Evolutionary conservation across 306 rosid genomes (phyloP), one percentile per base, ranked within the genome.

Genomic region (Rosa rugosa): DNA sequence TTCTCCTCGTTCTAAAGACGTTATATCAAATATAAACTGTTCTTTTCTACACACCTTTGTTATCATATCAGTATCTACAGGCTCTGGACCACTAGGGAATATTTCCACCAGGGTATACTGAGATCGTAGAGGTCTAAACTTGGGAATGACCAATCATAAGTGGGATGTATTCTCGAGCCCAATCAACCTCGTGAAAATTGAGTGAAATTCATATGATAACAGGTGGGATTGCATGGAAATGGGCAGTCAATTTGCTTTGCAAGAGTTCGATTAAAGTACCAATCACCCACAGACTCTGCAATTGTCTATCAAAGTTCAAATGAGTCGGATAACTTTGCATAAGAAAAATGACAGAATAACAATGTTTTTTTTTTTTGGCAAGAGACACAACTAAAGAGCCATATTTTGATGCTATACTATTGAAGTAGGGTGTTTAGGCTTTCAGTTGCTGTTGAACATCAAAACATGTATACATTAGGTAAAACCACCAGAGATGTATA

Each of bases 181-280:
- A 74, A 44, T 80, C 82, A 79, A 66, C 51, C 64, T 72, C 69
- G 57, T 75, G 82, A 80, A 80, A 91, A 84, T 83, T 80, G 49
- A 65, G 85, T 81, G 81, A 90, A 83, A 81, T 87, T 87, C 93
- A 84, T 77, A 87, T 93, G 79, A 80, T 79, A 79, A 82, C 96
- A 95, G 75, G 97, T 92, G 80, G 98, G 99, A 80, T 95, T 88
- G 90, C 98, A 93, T 50, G 98, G 89, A 89, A 81, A 95, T 62
- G 98, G 87, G 83, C 97, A 90, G 85, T 95, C 96, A 60, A 91
- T 86, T 78, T 75, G 90, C 85, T 91, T 93, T 68, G 73, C 78
- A 34, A 47, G 80, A 69, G 79, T 75, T 53, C 88, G 85, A 65
- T 82, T 53, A 82, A 95, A 91, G 86, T 83, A 95, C 98, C 99